Base-by-base conservation (phyloP, 2,329 filamentous ascomycete genomes). In the Mycogone perniciosa region DNA sequence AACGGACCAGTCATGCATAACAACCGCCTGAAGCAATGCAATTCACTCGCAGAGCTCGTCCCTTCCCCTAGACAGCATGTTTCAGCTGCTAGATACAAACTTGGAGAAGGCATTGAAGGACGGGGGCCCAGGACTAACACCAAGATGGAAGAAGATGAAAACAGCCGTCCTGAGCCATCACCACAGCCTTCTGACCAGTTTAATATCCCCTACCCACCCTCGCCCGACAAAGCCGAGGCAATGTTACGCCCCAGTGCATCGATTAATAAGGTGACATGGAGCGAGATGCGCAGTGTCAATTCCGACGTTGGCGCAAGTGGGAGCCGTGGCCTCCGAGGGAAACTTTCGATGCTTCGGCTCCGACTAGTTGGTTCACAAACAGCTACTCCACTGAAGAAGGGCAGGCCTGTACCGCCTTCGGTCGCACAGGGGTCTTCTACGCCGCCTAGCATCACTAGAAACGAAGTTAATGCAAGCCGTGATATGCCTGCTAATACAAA, bases 131-230 rank as follows among this genome's bases (percentile, higher is more conserved):
- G 20, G n/a, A 10, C 11, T 3, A 13, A 52, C 50, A 38, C 50
- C 42, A 11, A 54, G 54, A 46, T 42, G 39, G 44, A 9, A 8
- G 45, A 45, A 7, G 44, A 33, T 6, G 37, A 31, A 6, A 13
- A 31, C 26, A 27, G 10, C 4, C 39, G 39, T 3, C 38, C 31
- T n/a, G 49, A 57, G 11, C 50, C 46, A 34, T 61, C 59, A 2
- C 53, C 56, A 6, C 57, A 57, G 35, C 44, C 57, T 26, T 67
- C 66, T 9, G 64, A 69, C 29, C 67, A 66, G 38, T 68, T 69
- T 48, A 66, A 67, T 40, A 64, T 70, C 47, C 50, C 60, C 9
- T 67, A 65, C 49, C 66, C 66, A 6, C 58, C 59, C 4, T 60
- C 62, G 2, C 51, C 55, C 8, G 51, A 50, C 5, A 44, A 50